A percentile compares a stretch with the other conserved stretches of the same genome.
phyloP scores from a whole-genome alignment of 805 yeast species.

The Candida vartiovaarae region DNA sequence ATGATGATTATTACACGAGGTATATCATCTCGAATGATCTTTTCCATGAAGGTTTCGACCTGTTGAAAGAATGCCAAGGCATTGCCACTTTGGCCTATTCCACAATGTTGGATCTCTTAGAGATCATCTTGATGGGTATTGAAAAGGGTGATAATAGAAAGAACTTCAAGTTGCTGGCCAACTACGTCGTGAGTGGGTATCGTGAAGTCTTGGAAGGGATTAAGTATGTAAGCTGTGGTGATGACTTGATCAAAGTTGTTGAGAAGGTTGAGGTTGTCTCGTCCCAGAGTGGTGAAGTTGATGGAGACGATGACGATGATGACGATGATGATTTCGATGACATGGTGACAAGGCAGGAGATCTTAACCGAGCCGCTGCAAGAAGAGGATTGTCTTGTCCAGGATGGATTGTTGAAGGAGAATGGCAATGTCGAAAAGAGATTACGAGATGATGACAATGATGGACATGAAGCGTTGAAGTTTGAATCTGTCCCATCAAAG shows the following conservation, averaged over 20 bases:
- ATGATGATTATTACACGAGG: constrained; percentile 54
- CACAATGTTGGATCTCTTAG: constrained; percentile 63
- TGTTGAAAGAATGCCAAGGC: constrained; percentile 40
- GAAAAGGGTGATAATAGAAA: constrained; percentile 16
- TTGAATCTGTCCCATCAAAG: not conserved
- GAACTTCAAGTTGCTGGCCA: constrained; percentile 20
- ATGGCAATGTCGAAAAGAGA: constrained; percentile 9
- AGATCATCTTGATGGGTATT: constrained; percentile 29
- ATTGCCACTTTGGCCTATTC: constrained; percentile 66
- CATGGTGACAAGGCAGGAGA: constrained; percentile 12
- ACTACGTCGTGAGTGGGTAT: constrained; percentile 16
- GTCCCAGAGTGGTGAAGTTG: not conserved
- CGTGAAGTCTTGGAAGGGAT: constrained; percentile 23
- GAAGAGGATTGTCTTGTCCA: constrained; percentile 15
- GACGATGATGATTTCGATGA: constrained; percentile 10
- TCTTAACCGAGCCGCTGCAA: constrained; percentile 14
- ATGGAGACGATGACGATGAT: constrained; percentile 1
- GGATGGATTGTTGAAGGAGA: constrained; percentile 6
- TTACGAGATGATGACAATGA: constrained; percentile 11
- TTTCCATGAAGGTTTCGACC: constrained; percentile 40
- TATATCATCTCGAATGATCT: constrained; percentile 51
- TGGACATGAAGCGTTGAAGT: constrained; percentile 1
- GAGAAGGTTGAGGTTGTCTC: constrained; percentile 28
- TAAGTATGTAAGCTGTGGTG: constrained; percentile 16
- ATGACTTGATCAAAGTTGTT: constrained; percentile 14